Conservation (phyloP, 192 early-diverging fungal species). For the Chytriomyces sp. region DNA sequence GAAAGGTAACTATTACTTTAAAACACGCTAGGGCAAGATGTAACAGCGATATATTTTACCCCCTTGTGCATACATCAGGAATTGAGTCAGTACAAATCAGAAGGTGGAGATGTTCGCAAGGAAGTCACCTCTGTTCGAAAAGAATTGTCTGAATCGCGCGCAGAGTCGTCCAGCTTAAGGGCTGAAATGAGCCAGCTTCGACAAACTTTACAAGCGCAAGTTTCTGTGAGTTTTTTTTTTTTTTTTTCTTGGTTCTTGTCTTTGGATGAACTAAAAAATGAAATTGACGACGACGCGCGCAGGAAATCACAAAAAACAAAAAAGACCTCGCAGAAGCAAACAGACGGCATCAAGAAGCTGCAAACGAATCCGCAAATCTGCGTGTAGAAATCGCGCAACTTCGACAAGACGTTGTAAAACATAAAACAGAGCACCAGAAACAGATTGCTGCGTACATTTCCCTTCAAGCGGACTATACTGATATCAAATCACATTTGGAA, state of each 20-base stretch:
- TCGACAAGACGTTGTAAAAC: not conserved
- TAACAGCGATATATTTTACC: not conserved
- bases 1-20: no score
- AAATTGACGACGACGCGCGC: not conserved
- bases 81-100: not conserved
- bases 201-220: not conserved
- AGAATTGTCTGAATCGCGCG: conserved; percentile 1
- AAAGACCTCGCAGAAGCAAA: conserved; percentile 11
- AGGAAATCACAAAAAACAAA: not conserved
- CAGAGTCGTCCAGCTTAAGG: not conserved
- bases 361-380: not conserved
- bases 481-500: conserved; percentile 19
- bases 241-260: no score
- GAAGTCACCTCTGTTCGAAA: conserved; percentile 6
- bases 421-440: not conserved
- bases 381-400: not conserved
- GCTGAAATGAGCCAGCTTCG: conserved; percentile 27
- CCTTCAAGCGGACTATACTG: conserved; percentile 26
- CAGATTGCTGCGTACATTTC: conserved; percentile 24
- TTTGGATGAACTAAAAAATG: no score
- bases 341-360: conserved; percentile 6
- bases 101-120: not conserved
- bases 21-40: no score
- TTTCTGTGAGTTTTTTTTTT: not conserved
- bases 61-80: conserved; percentile 2